Evolutionary conservation across 352 stramenopile species (phyloP), one percentile per base, ranked within the genome.

Genomic region (Phytophthora capsici): DNA sequence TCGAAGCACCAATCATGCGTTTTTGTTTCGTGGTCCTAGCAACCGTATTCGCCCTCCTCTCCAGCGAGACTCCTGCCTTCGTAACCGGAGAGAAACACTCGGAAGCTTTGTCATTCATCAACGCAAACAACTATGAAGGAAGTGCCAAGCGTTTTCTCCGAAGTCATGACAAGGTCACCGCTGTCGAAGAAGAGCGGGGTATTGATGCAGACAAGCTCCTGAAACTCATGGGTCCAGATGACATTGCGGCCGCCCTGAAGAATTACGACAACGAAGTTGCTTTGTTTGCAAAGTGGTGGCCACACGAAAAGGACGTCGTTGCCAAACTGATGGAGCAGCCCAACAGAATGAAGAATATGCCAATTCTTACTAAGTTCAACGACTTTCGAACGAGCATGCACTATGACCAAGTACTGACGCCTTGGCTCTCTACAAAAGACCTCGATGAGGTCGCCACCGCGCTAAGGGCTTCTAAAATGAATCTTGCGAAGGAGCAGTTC

Each of bases 261-360:
- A 28, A 52, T 25, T 1, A 36, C 3, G 41, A 57, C 40, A 36
- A 36, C 0, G 20, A 38, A 45, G 19, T 32, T 36, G 13, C 43
- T 1, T 43, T 66, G 23, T 60, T 66, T 19, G 8, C 9, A 1
- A 36, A 20, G 43, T 66, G 58, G 58, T 38, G 25, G 7, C 22
- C 7, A 26, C 3, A 54, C n/a, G 9, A 47, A 13, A 41, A 55
- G 0, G 41, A 30, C 2, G 36, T 56, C 6, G 5, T 61, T 6
- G 16, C 23, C 7, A 53, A 30, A 10, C 23, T 61, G 7, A 16
- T 9, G n/a, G 30, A 9, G 6, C 53, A 38, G 7, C 20, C 7
- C 8, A 55, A 44, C 6, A 34, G 52, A 20, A 4, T 43, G 3
- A n/a, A 32, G n/a, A 68, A 68, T 45, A 26, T 56, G 36, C 6